phyloP scores from a whole-genome alignment of 306 rosid species.

The Trifolium dubium region DNA sequence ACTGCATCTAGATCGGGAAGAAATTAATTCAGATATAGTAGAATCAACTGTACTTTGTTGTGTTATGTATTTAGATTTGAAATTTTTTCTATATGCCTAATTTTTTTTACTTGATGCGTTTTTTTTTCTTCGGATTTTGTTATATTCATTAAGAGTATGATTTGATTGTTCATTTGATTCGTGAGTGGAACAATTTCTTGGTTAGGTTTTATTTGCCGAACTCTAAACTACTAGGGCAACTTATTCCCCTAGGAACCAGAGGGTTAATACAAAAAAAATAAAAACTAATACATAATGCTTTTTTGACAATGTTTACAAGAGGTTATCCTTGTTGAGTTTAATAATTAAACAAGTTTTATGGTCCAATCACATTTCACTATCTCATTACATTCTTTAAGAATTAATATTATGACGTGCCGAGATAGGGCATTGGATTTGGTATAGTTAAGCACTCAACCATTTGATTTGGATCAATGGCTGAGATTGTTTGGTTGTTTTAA shows the following conservation, averaged over 20 bases:
- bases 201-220: too few species aligned
- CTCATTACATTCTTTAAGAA: not conserved
- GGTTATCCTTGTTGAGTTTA: not conserved
- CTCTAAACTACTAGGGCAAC: too few species aligned
- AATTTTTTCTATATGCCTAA: not conserved
- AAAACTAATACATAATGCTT: not conserved
- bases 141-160: slow-evolving; percentile 10
- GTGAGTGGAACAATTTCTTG: too few species aligned
- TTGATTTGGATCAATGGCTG: too few species aligned
- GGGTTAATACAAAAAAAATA: too few species aligned
- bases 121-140: not conserved
- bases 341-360: not conserved
- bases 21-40: not conserved
- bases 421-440: not conserved
- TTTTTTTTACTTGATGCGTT: not conserved
- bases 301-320: not conserved
- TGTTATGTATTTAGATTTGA: not conserved
- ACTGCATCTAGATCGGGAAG: not conserved
- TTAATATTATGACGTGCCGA: not conserved
- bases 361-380: not conserved
- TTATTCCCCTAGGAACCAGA: too few species aligned
- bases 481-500: too few species aligned
- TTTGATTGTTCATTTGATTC: not conserved
- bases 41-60: not conserved
- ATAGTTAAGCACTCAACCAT: too few species aligned